These are phyloP conservation scores for Malus hybrid DNA, from an alignment of 331 rosid genomes.

Conservation along the genomic window DNA sequence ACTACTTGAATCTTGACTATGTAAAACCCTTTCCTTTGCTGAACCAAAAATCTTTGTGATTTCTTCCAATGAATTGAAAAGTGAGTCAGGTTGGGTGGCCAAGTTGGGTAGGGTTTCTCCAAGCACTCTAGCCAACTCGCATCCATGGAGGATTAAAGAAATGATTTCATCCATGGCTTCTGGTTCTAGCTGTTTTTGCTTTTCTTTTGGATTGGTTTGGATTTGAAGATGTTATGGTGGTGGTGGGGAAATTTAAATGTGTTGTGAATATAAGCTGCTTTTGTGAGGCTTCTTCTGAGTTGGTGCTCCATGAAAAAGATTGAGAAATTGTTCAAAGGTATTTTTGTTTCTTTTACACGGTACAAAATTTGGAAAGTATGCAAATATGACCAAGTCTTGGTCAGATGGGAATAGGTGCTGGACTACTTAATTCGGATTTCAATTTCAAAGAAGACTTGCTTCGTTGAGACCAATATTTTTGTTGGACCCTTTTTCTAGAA, in stretches of 20 bases:
- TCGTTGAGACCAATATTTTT: slow-evolving; percentile 33
- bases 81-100: slow-evolving; percentile 18
- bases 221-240: background rate
- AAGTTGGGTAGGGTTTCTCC: slow-evolving; percentile 31
- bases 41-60: slow-evolving; percentile 19
- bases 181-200: slow-evolving; percentile 6
- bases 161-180: slow-evolving; percentile 40
- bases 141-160: slow-evolving; percentile 27
- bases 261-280: background rate
- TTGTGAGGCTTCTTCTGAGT: background rate
- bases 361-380: slow-evolving; percentile 1
- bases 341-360: slow-evolving; percentile 35
- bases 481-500: background rate
- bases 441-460: slow-evolving; percentile 45
- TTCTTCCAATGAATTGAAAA: slow-evolving; percentile 29
- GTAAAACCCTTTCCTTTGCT: slow-evolving; percentile 23
- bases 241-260: background rate
- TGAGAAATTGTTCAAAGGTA: background rate
- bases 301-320: slow-evolving; percentile 2
- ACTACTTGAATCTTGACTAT: background rate
- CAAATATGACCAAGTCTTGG: slow-evolving; percentile 43
- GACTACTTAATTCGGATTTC: slow-evolving; percentile 34
- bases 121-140: slow-evolving; percentile 32
- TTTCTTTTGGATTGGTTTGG: slow-evolving; percentile 5
- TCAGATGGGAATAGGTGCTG: background rate